phyloP scores from a whole-genome alignment of 164 flowering plant genomes.

The Dillenia turbinata region DNA sequence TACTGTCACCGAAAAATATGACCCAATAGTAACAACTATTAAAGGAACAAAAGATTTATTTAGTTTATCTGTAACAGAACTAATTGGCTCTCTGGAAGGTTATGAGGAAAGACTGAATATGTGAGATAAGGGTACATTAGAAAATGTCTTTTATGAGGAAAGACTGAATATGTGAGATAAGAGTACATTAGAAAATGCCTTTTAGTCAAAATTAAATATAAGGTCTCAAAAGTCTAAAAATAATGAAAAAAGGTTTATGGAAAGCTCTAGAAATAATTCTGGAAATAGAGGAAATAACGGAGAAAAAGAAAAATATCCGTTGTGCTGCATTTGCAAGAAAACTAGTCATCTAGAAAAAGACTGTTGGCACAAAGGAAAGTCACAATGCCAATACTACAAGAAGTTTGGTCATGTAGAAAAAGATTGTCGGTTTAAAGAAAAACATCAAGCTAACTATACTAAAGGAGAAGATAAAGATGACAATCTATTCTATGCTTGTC shows the following conservation, averaged over 20 bases:
- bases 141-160: no score
- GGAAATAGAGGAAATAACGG: not conserved
- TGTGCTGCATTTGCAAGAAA: not conserved
- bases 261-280: no score
- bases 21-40: no score
- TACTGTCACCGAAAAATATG: no score
- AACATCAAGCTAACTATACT: not conserved
- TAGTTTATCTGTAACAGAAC: no score
- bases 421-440: not conserved
- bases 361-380: no score
- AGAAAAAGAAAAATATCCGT: not conserved
- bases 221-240: not conserved
- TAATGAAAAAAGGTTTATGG: not conserved
- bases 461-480: not conserved
- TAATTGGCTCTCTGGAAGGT: not conserved
- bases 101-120: no score
- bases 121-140: no score
- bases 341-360: not conserved
- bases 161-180: not conserved
- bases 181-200: not conserved
- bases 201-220: not conserved
- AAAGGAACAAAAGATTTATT: no score
- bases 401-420: conserved; percentile 7
- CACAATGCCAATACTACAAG: conserved; percentile 1
- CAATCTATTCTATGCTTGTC: not conserved